Base-by-base conservation (phyloP, 805 yeast species). In the Candida montana region DNA sequence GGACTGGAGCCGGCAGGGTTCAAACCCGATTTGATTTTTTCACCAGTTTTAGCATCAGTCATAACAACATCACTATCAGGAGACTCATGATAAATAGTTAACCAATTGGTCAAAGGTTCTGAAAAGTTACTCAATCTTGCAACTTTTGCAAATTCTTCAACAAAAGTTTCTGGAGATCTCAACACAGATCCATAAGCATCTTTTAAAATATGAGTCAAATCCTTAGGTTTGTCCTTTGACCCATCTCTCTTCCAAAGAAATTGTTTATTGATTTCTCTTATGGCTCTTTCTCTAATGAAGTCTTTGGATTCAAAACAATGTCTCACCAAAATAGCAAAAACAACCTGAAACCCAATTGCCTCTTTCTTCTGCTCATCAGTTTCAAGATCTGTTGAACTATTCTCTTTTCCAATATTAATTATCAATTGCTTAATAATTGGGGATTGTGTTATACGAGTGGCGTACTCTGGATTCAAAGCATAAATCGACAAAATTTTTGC, bases 241-340 rank as follows among this genome's bases (percentile, higher is more conserved):
- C 46, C 53, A 27, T 56, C 61, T 19, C 51, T 57, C 35, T 57
- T 61, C 2, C 63, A 54, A 1, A 58, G 58, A 35, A 79, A 69
- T 24, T 69, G 62, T 20, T 62, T 65, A 4, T 69, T 57, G 10
- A 85, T 56, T 42, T 81, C 88, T 18, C 70, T 64, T 1, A 62
- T 51, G 52, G 86, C 74, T 30, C 74, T 62, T 9, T 64, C 63
- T 23, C 67, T 64, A 5, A 87, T 63, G 11, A 75, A 62, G 0
- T 68, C 71, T 0, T 64, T 57, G 3, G 77, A 73, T 58, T 89
- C 97, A 57, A 81, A 77, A 43, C 89, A 80, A 33, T 83, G 68
- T 55, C 96, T 73, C 2, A 81, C 58, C 27, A 88, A 63, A 11
- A 77, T 64, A 1, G 78, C 67, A 17, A 80, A 65, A 1, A 76